Percentiles rank a stretch among this genome's conserved stretches.
phyloP scores from a whole-genome alignment of 371 early-diverging fungal species.

The Syncephalis fuscata region DNA sequence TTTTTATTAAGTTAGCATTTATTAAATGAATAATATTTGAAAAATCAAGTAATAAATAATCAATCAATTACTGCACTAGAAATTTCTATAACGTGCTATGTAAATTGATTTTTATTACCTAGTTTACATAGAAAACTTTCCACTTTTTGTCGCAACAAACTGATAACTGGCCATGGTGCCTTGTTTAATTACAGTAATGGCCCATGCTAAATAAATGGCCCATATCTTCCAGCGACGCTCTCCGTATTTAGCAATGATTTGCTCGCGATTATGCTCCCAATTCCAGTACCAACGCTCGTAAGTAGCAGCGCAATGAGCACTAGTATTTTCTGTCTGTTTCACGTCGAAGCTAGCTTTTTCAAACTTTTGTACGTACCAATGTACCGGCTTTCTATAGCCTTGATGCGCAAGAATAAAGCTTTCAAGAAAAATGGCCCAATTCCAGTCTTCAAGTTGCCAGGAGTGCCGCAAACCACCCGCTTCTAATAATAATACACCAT shows the following conservation, averaged over 20 bases:
- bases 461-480: constrained; percentile 86
- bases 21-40: no score
- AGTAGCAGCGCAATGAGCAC: constrained; percentile 95
- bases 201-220: constrained; percentile 96
- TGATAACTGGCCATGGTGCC: constrained; percentile 93
- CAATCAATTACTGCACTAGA: no score
- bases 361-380: constrained; percentile 82
- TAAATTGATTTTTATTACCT: no score
- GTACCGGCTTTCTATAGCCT: constrained; percentile 89
- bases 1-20: no score
- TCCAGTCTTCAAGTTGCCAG: constrained; percentile 81
- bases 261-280: constrained; percentile 88
- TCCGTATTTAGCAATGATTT: constrained; percentile 68
- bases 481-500: constrained; percentile 94
- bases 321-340: constrained; percentile 73
- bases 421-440: constrained; percentile 94
- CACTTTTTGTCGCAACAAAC: constrained; percentile 90
- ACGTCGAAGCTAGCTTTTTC: constrained; percentile 90
- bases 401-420: constrained; percentile 97
- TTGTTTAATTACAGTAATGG: constrained; percentile 84
- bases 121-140: constrained; percentile 32
- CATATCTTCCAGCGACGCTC: constrained; percentile 69
- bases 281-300: constrained; percentile 90
- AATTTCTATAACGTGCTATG: no score
- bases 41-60: no score